Evolutionary conservation across 768 basidiomycete genomes (phyloP), one percentile per base, ranked within the genome.

Genomic region (Infundibulicybe gibba): DNA sequence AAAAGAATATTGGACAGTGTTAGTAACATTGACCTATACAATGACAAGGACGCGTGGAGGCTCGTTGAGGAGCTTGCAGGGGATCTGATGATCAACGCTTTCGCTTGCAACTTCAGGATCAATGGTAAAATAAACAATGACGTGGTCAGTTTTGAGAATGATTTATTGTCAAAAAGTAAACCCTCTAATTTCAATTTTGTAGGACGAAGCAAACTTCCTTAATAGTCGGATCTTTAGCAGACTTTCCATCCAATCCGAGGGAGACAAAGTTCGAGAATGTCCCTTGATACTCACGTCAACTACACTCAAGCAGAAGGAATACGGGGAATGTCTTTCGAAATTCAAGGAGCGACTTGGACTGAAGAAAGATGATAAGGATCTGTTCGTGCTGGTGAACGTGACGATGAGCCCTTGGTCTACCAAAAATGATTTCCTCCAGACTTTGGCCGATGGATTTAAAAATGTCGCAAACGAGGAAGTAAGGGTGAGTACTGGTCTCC

Each of bases 61-160:
- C 43, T 60, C 20, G 46, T 69, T 39, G 43, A 45, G 12, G 49
- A 55, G n/a, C 42, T 69, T 8, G 72, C 71, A 14, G 65, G 66
- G 6, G 75, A 76, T 49, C 63, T 76, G 46, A 63, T 58, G 43
- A 72, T 77, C 60, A 74, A 75, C 47, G 61, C 66, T 2, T 76
- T 76, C 46, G 63, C n/a, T n/a, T n/a, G n/a, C 59, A 75, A 76
- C 58, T 74, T 75, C 61, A 58, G 62, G 15, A 47, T 64, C 40
- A 47, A 45, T 19, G 21, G 34, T 40, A 55, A 25, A 25, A 25
- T 25, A 3, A 25, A 25, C 8, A 8, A 25, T 25, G 25, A 25
- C 25, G 25, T 25, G 25, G 25, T 25, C 25, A 25, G 25, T 25
- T n/a, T 25, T 25, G 25, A 25, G 25, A 3, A 8, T 25, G 25